A percentile compares a stretch with the other conserved stretches of the same genome.
These are phyloP conservation scores for Oxytropis ochrocephala DNA, from an alignment of 306 rosid species.

Conservation along the genomic window DNA sequence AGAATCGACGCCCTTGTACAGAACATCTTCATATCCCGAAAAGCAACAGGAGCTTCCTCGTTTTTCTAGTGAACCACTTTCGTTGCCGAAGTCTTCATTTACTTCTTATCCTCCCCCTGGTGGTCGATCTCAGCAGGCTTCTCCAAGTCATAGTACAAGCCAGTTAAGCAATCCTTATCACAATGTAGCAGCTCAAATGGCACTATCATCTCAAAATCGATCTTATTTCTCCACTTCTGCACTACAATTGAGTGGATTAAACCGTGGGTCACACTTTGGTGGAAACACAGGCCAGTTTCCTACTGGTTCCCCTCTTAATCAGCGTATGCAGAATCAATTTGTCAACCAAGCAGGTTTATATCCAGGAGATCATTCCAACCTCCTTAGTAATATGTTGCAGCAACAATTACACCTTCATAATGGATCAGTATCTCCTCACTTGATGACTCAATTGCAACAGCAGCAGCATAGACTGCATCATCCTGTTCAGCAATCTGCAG, in stretches of 20 bases:
- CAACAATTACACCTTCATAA: slow-evolving; percentile 69
- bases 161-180: slow-evolving; percentile 40
- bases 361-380: slow-evolving; percentile 53
- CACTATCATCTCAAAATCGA: slow-evolving; percentile 36
- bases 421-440: slow-evolving; percentile 34
- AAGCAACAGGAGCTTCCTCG: slow-evolving; percentile 40
- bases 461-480: slow-evolving; percentile 46
- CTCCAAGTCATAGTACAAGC: slow-evolving; percentile 38
- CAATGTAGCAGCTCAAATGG: slow-evolving; percentile 33
- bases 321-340: slow-evolving; percentile 37
- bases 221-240: slow-evolving; percentile 41
- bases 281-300: slow-evolving; percentile 30
- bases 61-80: slow-evolving; percentile 45
- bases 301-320: slow-evolving; percentile 37
- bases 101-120: slow-evolving; percentile 59
- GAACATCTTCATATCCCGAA: slow-evolving; percentile 52
- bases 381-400: slow-evolving; percentile 67
- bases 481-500: slow-evolving; percentile 39
- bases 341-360: slow-evolving; percentile 34
- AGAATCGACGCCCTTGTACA: slow-evolving; percentile 38
- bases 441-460: slow-evolving; percentile 40
- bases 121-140: slow-evolving; percentile 32
- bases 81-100: slow-evolving; percentile 37
- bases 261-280: slow-evolving; percentile 38
- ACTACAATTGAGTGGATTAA: slow-evolving; percentile 38